A percentile compares a stretch with the other conserved stretches of the same genome.
phyloP scores from a whole-genome alignment of 1,284 basidiomycete species.

The Taiwanofungus camphoratus region DNA sequence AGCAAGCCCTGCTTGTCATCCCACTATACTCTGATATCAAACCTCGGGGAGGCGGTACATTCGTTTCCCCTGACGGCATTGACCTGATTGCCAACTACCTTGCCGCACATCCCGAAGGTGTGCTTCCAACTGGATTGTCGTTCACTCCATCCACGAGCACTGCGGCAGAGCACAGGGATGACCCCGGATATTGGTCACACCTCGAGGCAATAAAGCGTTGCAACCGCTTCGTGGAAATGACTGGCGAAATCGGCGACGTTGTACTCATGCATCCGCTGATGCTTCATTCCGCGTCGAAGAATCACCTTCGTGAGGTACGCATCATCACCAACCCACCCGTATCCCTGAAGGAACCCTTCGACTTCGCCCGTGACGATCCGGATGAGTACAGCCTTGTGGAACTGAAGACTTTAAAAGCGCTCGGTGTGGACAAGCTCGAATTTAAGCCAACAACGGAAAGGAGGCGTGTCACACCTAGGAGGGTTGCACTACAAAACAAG shows the following conservation, averaged over 20 bases:
- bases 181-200: constrained; percentile 41
- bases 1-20: constrained; percentile 55
- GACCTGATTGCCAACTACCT: constrained; percentile 47
- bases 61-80: constrained; percentile 51
- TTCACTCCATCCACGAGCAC: constrained; percentile 29
- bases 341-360: constrained; percentile 46
- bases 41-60: constrained; percentile 49
- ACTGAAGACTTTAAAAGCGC: constrained; percentile 46
- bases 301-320: constrained; percentile 45
- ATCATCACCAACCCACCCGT: constrained; percentile 62
- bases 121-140: neutral
- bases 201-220: constrained; percentile 36
- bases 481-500: constrained; percentile 25
- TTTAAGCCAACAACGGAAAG: constrained; percentile 31
- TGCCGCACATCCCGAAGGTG: constrained; percentile 47
- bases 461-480: constrained; percentile 25
- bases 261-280: constrained; percentile 59
- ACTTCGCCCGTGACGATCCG: constrained; percentile 40
- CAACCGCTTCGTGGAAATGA: constrained; percentile 49
- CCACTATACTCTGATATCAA: constrained; percentile 51
- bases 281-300: constrained; percentile 59
- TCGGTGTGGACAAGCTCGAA: constrained; percentile 41
- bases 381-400: constrained; percentile 47
- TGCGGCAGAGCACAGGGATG: constrained; percentile 28
- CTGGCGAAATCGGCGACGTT: constrained; percentile 53